Evolutionary conservation across 371 early-diverging fungal genomes (phyloP), one percentile per base, ranked within the genome.

Genomic region (Mucor racemosus): DNA sequence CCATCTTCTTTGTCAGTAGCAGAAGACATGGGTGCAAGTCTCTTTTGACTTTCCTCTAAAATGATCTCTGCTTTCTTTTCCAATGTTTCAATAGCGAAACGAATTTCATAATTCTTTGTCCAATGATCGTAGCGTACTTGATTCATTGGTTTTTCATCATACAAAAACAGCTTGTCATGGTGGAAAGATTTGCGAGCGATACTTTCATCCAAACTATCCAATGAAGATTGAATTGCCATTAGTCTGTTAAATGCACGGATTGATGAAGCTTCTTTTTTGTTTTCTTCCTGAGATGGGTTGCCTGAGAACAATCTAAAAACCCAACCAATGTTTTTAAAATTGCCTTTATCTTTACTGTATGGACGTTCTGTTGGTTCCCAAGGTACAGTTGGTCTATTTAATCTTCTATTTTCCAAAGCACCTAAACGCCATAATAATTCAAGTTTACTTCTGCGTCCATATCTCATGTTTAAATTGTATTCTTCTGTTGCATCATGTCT

Each of bases 401-500:
- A 62, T 26, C 83, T 78, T 35, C 83, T 76, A 38, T 79, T 79
- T 50, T 86, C 86, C 62, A 86, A 64, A 21, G 89, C 88, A 8
- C 90, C 90, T 21, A 90, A 65, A 55, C 88, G 74, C 88, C 89
- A 89, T 21, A 90, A 65, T 39, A 90, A 63, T 59, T 90, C 91
- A 38, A 89, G 64, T 85, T 90, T 91, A 67, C 90, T 88, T 62
- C 91, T 83, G 33, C 91, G 78, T 13, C 91, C 91, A 64, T 91
- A 91, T 26, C 91, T 77, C 90, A 91, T 90, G 62, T 88, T 83
- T 21, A 84, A 68, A 59, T 90, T 87, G 58, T 87, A 91, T 40
- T 80, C 77, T 69, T 88, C 85, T 3, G 73, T 75, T 10, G 90
- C 82, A 65, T 88, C 88, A 67, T 85, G 73, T 11, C 88, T 64